Evolutionary conservation across 495 filamentous ascomycete genomes (phyloP), one percentile per base, ranked within the genome.

Genomic region (Annulohypoxylon nitens): DNA sequence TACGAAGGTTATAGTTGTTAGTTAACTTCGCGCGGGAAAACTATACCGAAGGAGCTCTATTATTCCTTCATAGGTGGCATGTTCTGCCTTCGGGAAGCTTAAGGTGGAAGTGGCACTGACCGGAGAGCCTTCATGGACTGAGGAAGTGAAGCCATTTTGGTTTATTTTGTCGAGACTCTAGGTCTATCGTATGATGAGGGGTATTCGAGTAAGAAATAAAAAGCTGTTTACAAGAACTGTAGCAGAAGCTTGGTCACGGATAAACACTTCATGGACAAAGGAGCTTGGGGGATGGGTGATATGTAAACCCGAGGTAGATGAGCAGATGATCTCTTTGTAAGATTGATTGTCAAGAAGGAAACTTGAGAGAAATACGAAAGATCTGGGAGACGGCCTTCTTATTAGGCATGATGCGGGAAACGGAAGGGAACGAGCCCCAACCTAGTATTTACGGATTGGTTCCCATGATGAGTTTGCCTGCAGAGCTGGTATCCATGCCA

Each of bases 81-180:
- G 45, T 16, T 25, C 33, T 53, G 20, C 30, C n/a, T 45, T 3
- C 14, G 7, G 12, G 25, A 43, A 57, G 43, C 36, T 64, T 18
- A 10, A 53, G 59, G 33, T 10, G 43, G 62, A 67, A 20, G 23
- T 48, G 55, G 30, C 30, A 82, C 84, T 75, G 78, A 87, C 87
- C 83, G 82, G 70, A 90, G 84, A 75, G 88, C 88, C 75, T 87
- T 88, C 88, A 90, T 90, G 37, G 86, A 82, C 77, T 84, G 80
- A 23, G 88, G 88, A 37, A 90, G 79, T 45, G 71, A 74, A 37
- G 72, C 74, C 79, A 81, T 79, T 14, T 74, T 78, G 47, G 54
- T 61, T 53, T 33, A 39, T 59, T 61, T 53, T 33, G 47, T 23
- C 48, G 20, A 62, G 43, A 41, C 9, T 53, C 11, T 20, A 54